A percentile compares a stretch with the other conserved stretches of the same genome.
Evolutionary conservation across 345 rosid species (phyloP).

Genomic region (Gossypium sturtianum): DNA sequence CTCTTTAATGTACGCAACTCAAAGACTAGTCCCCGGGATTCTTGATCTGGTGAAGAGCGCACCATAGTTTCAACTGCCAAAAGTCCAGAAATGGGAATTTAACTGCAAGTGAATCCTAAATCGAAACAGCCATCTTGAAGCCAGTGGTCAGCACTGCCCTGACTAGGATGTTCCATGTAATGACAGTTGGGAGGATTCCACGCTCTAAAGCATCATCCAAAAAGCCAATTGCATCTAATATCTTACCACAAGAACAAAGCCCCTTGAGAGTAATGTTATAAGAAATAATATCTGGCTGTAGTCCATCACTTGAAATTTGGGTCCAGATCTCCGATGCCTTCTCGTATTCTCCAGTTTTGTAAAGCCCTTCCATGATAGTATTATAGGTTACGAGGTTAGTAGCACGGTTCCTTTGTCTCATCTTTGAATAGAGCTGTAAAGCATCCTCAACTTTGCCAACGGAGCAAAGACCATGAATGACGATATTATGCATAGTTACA

Average conservation of each 20-base stretch:
- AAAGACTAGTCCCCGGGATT: neutral
- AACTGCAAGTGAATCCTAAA: neutral
- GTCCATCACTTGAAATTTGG: conserved; percentile 42
- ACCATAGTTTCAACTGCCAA: neutral
- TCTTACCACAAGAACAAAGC: conserved; percentile 61
- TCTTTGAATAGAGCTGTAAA: conserved; percentile 43
- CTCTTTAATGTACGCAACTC: neutral
- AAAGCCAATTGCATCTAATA: conserved; percentile 50
- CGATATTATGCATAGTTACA: conserved; percentile 64
- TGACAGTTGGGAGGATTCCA: conserved; percentile 51
- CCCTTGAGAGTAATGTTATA: conserved; percentile 73
- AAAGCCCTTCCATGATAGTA: conserved; percentile 83
- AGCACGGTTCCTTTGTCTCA: conserved; percentile 42
- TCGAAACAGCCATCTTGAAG: neutral
- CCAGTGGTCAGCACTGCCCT: conserved; percentile 45
- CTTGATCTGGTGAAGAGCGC: neutral
- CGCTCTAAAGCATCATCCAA: conserved; percentile 61
- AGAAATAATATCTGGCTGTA: conserved; percentile 71
- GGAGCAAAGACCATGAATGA: conserved; percentile 80
- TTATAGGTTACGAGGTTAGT: conserved; percentile 83
- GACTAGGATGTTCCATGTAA: conserved; percentile 84
- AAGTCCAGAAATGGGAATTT: neutral
- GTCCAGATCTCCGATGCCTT: conserved; percentile 66
- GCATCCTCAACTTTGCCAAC: conserved; percentile 68
- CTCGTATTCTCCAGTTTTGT: conserved; percentile 46